Conservation (phyloP, 805 yeast species). For the Candida stauntonica region DNA sequence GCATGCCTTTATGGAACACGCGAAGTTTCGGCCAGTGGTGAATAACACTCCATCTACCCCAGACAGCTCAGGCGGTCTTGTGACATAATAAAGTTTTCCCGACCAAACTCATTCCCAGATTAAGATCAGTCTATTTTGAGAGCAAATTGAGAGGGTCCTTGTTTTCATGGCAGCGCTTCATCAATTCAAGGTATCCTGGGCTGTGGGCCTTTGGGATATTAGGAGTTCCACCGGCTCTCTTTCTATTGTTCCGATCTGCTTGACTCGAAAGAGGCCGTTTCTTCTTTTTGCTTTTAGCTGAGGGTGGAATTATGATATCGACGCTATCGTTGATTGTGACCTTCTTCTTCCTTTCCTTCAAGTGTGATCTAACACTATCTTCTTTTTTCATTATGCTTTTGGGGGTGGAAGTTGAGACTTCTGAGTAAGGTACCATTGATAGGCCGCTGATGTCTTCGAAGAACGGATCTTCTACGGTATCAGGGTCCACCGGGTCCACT, state of each 20-base stretch:
- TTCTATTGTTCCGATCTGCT: not conserved
- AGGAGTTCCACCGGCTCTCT: not conserved
- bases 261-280: constrained; percentile 7
- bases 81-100: too few relatives aligned
- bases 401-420: constrained; percentile 8
- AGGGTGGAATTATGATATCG: constrained; percentile 5
- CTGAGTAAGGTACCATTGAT: constrained; percentile 6
- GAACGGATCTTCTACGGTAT: not conserved
- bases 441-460: constrained; percentile 8
- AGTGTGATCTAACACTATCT: not conserved
- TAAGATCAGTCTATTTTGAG: too few relatives aligned
- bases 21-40: too few relatives aligned
- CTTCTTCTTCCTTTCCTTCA: constrained; percentile 5
- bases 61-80: too few relatives aligned
- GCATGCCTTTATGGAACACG: too few relatives aligned
- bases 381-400: constrained; percentile 9
- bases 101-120: too few relatives aligned
- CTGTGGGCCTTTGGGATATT: constrained; percentile 3
- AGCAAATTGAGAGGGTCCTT: constrained; percentile 21
- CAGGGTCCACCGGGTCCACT: not conserved
- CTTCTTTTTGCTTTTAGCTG: not conserved
- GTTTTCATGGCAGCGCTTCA: constrained; percentile 12
- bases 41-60: too few relatives aligned
- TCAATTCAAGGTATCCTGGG: constrained; percentile 7
- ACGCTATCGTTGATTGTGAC: constrained; percentile 21